Percentiles rank a stretch among this genome's conserved stretches.
These are phyloP conservation scores for Pythium biforme DNA, from an alignment of 352 stramenopile genomes.

Conservation along the genomic window DNA sequence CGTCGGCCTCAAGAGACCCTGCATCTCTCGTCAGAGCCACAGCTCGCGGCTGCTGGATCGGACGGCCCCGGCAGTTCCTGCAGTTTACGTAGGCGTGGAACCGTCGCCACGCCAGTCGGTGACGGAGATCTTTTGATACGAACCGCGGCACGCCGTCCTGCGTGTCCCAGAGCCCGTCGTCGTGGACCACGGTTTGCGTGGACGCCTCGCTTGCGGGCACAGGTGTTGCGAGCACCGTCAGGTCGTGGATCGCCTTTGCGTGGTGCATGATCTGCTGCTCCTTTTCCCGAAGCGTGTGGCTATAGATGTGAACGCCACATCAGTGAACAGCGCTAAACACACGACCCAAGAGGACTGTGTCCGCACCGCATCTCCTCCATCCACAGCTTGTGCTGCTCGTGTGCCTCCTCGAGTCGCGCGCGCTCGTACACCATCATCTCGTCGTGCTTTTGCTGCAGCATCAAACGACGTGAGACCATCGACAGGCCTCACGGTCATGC, in stretches of 20 bases:
- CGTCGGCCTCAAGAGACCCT: conserved; percentile 23
- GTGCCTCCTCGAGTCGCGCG: conserved; percentile 42
- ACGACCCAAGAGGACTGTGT: too few relatives aligned
- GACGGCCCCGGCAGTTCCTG: conserved; percentile 63
- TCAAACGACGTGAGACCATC: background rate
- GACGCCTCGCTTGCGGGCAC: conserved; percentile 21
- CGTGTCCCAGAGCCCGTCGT: conserved; percentile 71
- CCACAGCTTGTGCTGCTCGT: conserved; percentile 48
- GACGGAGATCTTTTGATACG: conserved; percentile 47
- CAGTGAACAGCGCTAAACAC: too few relatives aligned
- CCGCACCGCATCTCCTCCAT: conserved; percentile 58
- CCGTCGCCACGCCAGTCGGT: conserved; percentile 58
- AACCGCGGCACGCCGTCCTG: conserved; percentile 63
- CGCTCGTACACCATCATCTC: conserved; percentile 46
- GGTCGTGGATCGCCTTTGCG: conserved; percentile 39
- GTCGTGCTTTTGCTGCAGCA: conserved; percentile 42
- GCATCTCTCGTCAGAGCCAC: background rate
- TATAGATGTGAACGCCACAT: background rate
- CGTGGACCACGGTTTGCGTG: conserved; percentile 63
- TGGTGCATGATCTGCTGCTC: conserved; percentile 48
- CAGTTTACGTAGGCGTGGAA: conserved; percentile 72
- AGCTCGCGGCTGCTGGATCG: conserved; percentile 26
- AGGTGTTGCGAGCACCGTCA: conserved; percentile 34
- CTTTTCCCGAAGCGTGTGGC: conserved; percentile 44
- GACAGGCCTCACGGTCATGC: background rate